These are phyloP conservation scores for Cochlearia excelsa DNA, from an alignment of 345 rosid genomes.

Conservation along the genomic window DNA sequence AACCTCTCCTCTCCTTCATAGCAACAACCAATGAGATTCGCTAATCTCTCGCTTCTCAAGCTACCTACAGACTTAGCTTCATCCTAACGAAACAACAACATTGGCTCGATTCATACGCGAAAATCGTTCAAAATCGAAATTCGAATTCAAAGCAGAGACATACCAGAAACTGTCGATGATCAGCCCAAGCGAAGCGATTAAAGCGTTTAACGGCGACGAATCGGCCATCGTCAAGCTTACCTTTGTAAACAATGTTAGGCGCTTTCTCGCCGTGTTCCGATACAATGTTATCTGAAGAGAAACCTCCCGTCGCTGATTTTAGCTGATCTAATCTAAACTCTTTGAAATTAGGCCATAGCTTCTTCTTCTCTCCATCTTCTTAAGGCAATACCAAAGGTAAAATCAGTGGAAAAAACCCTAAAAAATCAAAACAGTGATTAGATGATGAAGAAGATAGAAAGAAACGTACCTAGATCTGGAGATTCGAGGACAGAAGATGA, in stretches of 20 bases:
- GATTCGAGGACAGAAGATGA: constrained; percentile 42
- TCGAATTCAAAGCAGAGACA: constrained; percentile 5
- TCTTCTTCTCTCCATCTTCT: constrained; percentile 65
- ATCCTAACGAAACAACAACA: constrained; percentile 47
- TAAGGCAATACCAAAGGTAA: not conserved
- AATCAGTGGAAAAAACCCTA: not conserved
- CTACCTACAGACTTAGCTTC: constrained; percentile 89
- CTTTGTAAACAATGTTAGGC: constrained; percentile 87
- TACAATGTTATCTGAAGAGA: constrained; percentile 79
- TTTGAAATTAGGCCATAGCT: constrained; percentile 63
- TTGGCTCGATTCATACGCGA: not conserved
- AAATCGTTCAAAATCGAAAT: not conserved
- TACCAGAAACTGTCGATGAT: constrained; percentile 91
- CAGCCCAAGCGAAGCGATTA: constrained; percentile 87
- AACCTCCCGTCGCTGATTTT: constrained; percentile 67
- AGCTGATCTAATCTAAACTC: constrained; percentile 78
- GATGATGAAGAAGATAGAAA: not conserved
- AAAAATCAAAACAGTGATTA: not conserved
- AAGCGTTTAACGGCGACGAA: constrained; percentile 90
- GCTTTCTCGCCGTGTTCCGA: constrained; percentile 98
- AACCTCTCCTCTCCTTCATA: constrained; percentile 82
- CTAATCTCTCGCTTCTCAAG: constrained; percentile 78
- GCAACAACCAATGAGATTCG: constrained; percentile 91
- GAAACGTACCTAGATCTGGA: constrained; percentile 66
- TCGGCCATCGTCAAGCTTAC: constrained; percentile 66